Conservation (phyloP, 179 eudicot species). For the Pouteria campechiana region DNA sequence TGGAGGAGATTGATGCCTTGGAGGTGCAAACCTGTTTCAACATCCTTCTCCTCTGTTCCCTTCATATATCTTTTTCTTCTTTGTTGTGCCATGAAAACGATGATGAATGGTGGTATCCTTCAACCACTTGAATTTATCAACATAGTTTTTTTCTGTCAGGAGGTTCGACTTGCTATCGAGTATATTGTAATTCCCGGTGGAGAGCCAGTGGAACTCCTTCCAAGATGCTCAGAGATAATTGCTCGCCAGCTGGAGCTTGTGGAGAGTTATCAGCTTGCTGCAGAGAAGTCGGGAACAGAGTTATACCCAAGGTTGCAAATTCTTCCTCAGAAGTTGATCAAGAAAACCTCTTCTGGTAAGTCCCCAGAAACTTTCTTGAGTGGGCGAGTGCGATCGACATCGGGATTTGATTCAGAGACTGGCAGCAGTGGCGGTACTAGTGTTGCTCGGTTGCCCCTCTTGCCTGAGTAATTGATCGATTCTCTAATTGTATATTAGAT, state of each 20-base stretch:
- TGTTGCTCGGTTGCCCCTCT: slow-evolving; percentile 53
- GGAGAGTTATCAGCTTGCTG: slow-evolving; percentile 83
- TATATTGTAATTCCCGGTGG: slow-evolving; percentile 97
- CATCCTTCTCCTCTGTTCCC: not conserved
- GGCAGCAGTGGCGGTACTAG: slow-evolving; percentile 22
- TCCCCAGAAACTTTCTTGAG: slow-evolving; percentile 14
- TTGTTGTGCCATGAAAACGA: not conserved
- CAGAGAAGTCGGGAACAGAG: slow-evolving; percentile 86
- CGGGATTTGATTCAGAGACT: slow-evolving; percentile 5
- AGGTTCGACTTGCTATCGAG: slow-evolving; percentile 93
- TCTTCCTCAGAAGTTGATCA: slow-evolving; percentile 54
- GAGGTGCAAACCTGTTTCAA: slow-evolving; percentile 40
- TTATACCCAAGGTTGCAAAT: slow-evolving; percentile 81
- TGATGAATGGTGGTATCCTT: not conserved
- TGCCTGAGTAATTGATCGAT: slow-evolving; percentile 36
- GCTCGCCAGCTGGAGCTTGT: slow-evolving; percentile 91
- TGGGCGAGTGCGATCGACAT: slow-evolving; percentile 4
- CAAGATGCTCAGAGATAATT: slow-evolving; percentile 77
- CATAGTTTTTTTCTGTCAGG: slow-evolving; percentile 22
- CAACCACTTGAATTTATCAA: not conserved
- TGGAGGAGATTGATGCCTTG: slow-evolving; percentile 98
- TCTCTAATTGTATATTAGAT: slow-evolving; percentile 1
- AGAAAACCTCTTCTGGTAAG: slow-evolving; percentile 14
- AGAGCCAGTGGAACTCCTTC: slow-evolving; percentile 95
- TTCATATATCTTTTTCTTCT: not conserved